These are phyloP conservation scores for Coemansia sp. DNA, from an alignment of 192 early-diverging fungal species.

Conservation along the genomic window DNA sequence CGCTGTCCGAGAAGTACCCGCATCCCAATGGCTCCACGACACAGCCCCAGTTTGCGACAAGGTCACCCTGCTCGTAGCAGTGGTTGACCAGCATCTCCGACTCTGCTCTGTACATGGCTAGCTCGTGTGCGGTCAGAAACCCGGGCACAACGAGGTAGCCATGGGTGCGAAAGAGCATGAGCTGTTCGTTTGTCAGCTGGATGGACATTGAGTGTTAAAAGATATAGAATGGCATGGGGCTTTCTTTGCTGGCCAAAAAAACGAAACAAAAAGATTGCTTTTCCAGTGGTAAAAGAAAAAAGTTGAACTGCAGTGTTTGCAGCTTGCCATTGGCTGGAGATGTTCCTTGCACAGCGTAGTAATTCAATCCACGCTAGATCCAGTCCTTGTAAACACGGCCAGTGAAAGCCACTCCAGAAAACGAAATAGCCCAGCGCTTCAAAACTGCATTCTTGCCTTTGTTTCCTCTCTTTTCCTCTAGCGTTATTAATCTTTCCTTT, in stretches of 20 bases:
- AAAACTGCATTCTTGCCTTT: neutral
- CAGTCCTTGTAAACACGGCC: neutral
- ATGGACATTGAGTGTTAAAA: neutral
- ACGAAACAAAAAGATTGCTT: neutral
- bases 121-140: conserved; percentile 25
- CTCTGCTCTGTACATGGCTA: conserved; percentile 22
- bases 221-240: neutral
- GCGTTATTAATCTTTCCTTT: conserved; percentile 6
- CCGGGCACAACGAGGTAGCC: conserved; percentile 36
- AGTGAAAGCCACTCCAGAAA: too few relatives aligned
- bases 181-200: conserved; percentile 16
- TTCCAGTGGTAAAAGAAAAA: neutral
- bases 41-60: conserved; percentile 46
- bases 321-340: conserved; percentile 32
- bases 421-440: neutral
- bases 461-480: neutral
- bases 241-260: too few relatives aligned
- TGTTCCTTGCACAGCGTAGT: neutral
- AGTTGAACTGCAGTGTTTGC: conserved; percentile 24
- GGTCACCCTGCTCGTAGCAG: conserved; percentile 52
- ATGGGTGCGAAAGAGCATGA: conserved; percentile 15
- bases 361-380: conserved; percentile 8
- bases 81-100: conserved; percentile 40
- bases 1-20: conserved; percentile 24
- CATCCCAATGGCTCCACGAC: conserved; percentile 51